Percentiles rank a stretch among this genome's conserved stretches.
Evolutionary conservation across 306 rosid genomes (phyloP).

Genomic region (Carpinus fangiana): DNA sequence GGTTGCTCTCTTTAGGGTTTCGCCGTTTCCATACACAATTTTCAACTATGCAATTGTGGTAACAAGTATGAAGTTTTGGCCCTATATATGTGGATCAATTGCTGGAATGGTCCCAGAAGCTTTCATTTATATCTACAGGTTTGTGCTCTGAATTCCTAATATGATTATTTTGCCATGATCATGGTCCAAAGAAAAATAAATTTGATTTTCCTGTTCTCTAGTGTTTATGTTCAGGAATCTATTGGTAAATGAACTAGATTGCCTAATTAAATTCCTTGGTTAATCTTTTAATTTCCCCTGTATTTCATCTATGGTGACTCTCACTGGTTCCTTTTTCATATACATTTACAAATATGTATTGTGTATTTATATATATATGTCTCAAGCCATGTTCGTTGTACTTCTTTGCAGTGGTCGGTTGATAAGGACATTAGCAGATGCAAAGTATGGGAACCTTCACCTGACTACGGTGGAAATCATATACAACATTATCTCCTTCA

Average conservation of each 20-base stretch:
- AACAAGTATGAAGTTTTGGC: slow-evolving; percentile 94
- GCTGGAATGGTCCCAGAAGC: slow-evolving; percentile 99
- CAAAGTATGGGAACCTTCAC: slow-evolving; percentile 74
- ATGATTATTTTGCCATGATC: background rate
- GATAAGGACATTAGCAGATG: slow-evolving; percentile 76
- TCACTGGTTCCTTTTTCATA: background rate
- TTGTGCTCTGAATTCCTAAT: slow-evolving; percentile 19
- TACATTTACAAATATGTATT: background rate
- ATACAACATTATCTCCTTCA: slow-evolving; percentile 76
- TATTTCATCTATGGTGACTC: background rate
- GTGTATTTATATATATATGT: background rate
- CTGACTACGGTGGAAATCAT: slow-evolving; percentile 82
- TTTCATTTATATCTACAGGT: slow-evolving; percentile 95
- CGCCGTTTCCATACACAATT: slow-evolving; percentile 97
- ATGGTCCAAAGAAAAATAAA: background rate
- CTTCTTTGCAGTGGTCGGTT: slow-evolving; percentile 70
- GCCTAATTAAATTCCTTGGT: slow-evolving; percentile 12
- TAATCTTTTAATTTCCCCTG: background rate
- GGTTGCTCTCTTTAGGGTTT: slow-evolving; percentile 85
- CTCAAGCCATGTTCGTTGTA: background rate
- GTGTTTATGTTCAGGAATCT: background rate
- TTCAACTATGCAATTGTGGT: slow-evolving; percentile 93
- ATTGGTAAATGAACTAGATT: background rate
- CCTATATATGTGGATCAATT: slow-evolving; percentile 88
- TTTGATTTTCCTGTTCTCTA: background rate